Conservation (phyloP, 2,329 filamentous ascomycete genomes). For the Colletotrichum lini region DNA sequence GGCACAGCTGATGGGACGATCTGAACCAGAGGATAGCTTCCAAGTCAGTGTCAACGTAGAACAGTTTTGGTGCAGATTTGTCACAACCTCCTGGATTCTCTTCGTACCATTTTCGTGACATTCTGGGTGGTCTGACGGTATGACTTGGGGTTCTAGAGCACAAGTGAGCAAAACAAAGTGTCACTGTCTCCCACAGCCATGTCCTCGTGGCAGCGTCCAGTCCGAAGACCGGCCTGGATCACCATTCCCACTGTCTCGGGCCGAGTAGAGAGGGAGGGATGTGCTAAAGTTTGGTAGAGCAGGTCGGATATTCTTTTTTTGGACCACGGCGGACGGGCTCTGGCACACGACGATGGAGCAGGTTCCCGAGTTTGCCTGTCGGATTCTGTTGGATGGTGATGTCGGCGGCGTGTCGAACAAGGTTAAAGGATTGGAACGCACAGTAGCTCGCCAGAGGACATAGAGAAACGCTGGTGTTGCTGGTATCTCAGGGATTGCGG, state of each 20-base stretch:
- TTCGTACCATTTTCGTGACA: neutral
- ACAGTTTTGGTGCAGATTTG: conserved; percentile 10
- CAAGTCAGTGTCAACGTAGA: conserved; percentile 6
- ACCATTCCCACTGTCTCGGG: conserved; percentile 27
- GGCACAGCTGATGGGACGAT: neutral
- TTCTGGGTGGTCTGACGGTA: conserved; percentile 18
- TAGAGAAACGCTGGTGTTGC: neutral
- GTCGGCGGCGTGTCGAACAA: neutral
- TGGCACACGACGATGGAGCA: conserved; percentile 5
- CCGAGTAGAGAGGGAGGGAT: conserved; percentile 1
- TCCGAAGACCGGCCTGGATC: neutral
- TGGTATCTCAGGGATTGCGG: too few species aligned
- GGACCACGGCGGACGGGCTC: neutral
- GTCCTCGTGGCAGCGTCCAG: conserved; percentile 6
- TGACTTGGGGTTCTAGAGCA: conserved; percentile 4
- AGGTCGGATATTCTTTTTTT: neutral
- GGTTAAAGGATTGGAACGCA: neutral
- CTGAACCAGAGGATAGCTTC: conserved; percentile 11
- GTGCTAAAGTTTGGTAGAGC: neutral
- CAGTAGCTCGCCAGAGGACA: neutral
- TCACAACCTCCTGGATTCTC: conserved; percentile 11
- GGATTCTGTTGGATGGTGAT: neutral
- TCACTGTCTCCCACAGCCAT: neutral
- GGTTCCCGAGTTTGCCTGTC: neutral
- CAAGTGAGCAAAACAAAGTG: neutral